Evolutionary conservation across 108 stramenopile genomes (phyloP).

Genomic region (Skeletonema marinoi): DNA sequence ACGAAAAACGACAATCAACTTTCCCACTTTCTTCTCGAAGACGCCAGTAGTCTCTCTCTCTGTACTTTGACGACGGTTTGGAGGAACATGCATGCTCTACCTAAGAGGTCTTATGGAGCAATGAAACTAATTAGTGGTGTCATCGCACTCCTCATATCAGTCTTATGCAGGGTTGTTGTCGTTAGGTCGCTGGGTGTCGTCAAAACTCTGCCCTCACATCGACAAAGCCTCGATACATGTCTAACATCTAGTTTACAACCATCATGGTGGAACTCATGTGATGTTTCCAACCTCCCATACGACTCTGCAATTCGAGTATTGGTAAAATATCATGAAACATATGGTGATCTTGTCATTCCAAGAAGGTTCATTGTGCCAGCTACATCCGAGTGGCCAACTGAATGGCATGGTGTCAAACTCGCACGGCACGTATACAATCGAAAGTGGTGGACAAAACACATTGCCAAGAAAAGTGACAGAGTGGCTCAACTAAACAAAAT

Average conservation of each 20-base stretch:
- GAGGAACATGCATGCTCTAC: no score
- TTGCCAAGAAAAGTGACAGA: constrained; percentile 58
- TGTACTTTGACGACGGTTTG: no score
- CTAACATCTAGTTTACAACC: neutral
- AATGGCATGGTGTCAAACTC: constrained; percentile 73
- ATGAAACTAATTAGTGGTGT: no score
- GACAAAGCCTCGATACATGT: neutral
- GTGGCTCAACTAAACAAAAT: constrained; percentile 71
- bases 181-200: neutral
- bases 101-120: no score
- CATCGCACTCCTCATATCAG: neutral
- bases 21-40: no score
- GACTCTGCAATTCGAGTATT: constrained; percentile 57
- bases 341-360: constrained; percentile 69
- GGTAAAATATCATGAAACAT: constrained; percentile 48
- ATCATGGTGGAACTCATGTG: constrained; percentile 5
- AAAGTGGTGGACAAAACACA: constrained; percentile 82
- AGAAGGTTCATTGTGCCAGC: constrained; percentile 59
- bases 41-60: no score
- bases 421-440: constrained; percentile 71
- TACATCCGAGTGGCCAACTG: constrained; percentile 54
- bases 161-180: neutral
- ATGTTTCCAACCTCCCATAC: constrained; percentile 48
- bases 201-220: neutral
- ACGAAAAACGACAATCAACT: no score